Evolutionary conservation across 2,329 filamentous ascomycete species (phyloP), one percentile per base, ranked within the genome.

Genomic region (Trichoderma gracile): DNA sequence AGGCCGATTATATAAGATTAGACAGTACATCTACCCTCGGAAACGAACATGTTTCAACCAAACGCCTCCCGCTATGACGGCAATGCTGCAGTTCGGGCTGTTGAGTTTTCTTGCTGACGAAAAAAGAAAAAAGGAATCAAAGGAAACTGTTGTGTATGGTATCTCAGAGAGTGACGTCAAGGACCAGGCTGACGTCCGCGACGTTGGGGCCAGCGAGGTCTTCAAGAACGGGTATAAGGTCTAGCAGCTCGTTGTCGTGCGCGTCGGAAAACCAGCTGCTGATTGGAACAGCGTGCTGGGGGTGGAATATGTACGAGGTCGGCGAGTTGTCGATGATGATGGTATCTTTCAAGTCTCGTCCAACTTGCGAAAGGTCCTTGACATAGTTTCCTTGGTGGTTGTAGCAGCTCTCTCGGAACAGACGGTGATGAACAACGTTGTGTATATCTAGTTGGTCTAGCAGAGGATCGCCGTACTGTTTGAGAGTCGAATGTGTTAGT

Each of bases 221-320:
- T 83, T 99, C 95, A 70, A 99, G 92, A 72, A 99, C 95, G 60
- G 95, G 95, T 77, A 99, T 98, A 72, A 99, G 83, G 77, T 99
- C 95, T 73, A 99, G 84, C 67, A 99, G 85, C 83, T 99, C 95
- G 79, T 99, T 99, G 81, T 99, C 95, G 79, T 99, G 95, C 67
- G 95, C 95, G 79, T 99, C 95, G 70, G 93, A 97, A 81, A 99
- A 99, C 95, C 95, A 99, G 83, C 94, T 98, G 85, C 93, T 97
- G 80, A 99, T 99, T 27, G 95, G 95, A 56, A 99, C 94, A 67
- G 95, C 95, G 77, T 99, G 95, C 81, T 99, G 94, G 25, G 95
- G 95, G 76, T 99, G 95, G 85, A 99, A 99, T 73, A 99, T 98
- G 81, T 99, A 99, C 14, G 94, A 98, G 5, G 95, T 99, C 2